These are phyloP conservation scores for Metschnikowia santaceciliae DNA, from an alignment of 805 yeast species.

Conservation along the genomic window DNA sequence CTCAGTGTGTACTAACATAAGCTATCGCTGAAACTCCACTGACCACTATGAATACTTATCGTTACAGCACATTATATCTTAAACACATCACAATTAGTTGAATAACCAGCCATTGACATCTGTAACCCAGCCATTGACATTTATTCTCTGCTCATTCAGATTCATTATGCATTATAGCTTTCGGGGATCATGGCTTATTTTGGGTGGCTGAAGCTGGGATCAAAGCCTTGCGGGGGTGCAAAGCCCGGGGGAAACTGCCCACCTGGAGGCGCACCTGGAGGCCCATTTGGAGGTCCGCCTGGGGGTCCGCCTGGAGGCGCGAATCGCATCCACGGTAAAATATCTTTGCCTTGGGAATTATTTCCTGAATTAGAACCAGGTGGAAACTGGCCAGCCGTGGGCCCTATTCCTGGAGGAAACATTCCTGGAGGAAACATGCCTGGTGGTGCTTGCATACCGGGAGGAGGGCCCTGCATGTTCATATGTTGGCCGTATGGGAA, in stretches of 20 bases:
- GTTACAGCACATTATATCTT: too few relatives aligned
- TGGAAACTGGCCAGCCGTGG: constrained; percentile 11
- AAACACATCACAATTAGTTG: too few relatives aligned
- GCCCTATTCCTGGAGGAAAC: constrained; percentile 30
- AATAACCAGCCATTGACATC: too few relatives aligned
- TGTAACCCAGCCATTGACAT: too few relatives aligned
- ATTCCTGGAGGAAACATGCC: constrained; percentile 31
- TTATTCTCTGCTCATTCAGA: too few relatives aligned
- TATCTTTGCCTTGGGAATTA: constrained; percentile 3
- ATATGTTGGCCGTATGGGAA: constrained; percentile 5
- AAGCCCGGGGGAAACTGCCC: constrained; percentile 10
- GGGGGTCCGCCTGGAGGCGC: constrained; percentile 7
- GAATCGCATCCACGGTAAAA: constrained; percentile 17
- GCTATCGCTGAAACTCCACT: too few relatives aligned
- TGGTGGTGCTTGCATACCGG: constrained; percentile 10
- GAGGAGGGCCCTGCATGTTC: constrained; percentile 7
- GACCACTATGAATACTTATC: too few relatives aligned
- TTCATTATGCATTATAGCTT: too few relatives aligned
- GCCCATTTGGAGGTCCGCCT: constrained; percentile 1
- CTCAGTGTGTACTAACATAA: too few relatives aligned
- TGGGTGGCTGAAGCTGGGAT: constrained; percentile 1
- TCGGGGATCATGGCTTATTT: neutral
- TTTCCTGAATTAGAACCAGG: constrained; percentile 1
- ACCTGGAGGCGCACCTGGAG: constrained; percentile 6
- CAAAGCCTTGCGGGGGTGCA: constrained; percentile 8